These are phyloP conservation scores for Fallopia convolvulus DNA, from an alignment of 148 eudicot species.

Conservation along the genomic window DNA sequence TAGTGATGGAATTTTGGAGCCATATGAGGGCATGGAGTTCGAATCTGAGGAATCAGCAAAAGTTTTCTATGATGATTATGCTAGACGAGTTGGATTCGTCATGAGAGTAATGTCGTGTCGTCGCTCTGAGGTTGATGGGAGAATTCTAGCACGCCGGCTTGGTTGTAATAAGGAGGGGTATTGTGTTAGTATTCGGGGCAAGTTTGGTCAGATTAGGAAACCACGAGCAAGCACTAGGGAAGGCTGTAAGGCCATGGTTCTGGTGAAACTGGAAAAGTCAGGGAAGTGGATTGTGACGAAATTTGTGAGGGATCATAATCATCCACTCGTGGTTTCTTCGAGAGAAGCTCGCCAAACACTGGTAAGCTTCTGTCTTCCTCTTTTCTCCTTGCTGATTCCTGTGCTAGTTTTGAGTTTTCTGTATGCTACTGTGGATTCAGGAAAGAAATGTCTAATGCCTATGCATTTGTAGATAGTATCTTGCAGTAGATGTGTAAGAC, in stretches of 20 bases:
- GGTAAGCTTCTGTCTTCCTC: constrained; percentile 16
- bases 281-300: constrained; percentile 31
- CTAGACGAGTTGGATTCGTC: constrained; percentile 22
- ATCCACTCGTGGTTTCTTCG: constrained; percentile 22
- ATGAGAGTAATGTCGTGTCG: constrained; percentile 33
- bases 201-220: constrained; percentile 15
- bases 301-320: constrained; percentile 28
- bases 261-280: constrained; percentile 21
- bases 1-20: constrained; percentile 16
- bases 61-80: constrained; percentile 27
- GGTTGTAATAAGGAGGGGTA: constrained; percentile 35
- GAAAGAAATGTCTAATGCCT: background rate
- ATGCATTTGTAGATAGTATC: background rate
- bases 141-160: constrained; percentile 24
- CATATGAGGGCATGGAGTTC: constrained; percentile 28
- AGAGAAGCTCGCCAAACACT: constrained; percentile 21
- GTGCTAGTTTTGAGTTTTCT: background rate
- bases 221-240: constrained; percentile 20
- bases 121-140: constrained; percentile 29
- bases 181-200: constrained; percentile 19
- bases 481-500: too few species aligned
- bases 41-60: constrained; percentile 33
- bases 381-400: background rate
- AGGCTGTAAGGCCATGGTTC: constrained; percentile 29
- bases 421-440: background rate